Conservation (phyloP, 306 rosid genomes). For the Acmispon strigosus region DNA sequence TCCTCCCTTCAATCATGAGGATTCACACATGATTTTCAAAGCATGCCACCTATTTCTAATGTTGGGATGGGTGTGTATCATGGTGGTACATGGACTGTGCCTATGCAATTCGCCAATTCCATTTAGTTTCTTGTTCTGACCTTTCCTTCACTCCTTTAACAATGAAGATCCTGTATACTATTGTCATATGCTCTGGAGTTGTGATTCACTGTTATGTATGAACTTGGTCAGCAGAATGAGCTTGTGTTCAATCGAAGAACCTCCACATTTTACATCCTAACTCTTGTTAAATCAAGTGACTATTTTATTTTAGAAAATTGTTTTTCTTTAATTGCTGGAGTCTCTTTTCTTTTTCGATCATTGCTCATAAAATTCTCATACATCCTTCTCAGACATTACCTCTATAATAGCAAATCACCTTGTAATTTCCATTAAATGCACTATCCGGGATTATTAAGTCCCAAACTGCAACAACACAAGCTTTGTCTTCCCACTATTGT, state of each 20-base stretch:
- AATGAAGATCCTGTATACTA: not conserved
- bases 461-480: not conserved
- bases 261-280: not conserved
- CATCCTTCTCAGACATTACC: not conserved
- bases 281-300: not conserved
- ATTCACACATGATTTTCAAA: too few species aligned
- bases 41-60: too few species aligned
- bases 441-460: not conserved
- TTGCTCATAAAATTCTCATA: not conserved
- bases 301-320: not conserved
- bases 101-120: too few species aligned
- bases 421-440: not conserved
- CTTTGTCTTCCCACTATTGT: not conserved
- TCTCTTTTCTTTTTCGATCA: not conserved
- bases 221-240: too few species aligned
- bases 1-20: too few species aligned
- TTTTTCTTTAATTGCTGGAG: not conserved
- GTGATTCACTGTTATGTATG: not conserved
- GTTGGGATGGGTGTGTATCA: too few species aligned
- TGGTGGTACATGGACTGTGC: too few species aligned
- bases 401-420: not conserved
- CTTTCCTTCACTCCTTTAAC: too few species aligned
- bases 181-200: not conserved
- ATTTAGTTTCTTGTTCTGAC: too few species aligned
- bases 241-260: not conserved